These are phyloP conservation scores for Trifolium pratense DNA, from an alignment of 306 rosid species.

Conservation along the genomic window DNA sequence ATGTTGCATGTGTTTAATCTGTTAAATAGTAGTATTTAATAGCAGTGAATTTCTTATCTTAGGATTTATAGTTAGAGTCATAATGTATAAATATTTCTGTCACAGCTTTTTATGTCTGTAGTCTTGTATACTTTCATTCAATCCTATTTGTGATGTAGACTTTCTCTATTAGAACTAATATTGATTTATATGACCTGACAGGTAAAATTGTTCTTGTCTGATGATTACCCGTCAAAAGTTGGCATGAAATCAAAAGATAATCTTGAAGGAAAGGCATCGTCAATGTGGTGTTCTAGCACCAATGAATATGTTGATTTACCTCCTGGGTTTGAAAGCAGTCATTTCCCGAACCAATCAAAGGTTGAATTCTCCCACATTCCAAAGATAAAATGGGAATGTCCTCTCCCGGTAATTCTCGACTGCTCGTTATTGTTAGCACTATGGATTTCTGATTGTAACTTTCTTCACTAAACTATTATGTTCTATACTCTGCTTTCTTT, in stretches of 20 bases:
- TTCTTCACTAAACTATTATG: background rate
- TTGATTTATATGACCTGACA: conserved; percentile 26
- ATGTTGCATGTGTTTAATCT: background rate
- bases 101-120: background rate
- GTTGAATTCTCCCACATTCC: conserved; percentile 39
- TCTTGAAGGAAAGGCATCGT: conserved; percentile 54
- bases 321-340: conserved; percentile 71
- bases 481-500: conserved; percentile 4
- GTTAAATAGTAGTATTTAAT: background rate
- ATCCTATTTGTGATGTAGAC: conserved; percentile 18
- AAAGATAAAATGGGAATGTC: conserved; percentile 65
- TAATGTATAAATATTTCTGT: conserved; percentile 9
- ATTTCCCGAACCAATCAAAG: conserved; percentile 37
- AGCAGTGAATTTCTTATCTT: background rate
- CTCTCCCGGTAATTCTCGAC: conserved; percentile 58
- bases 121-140: background rate
- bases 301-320: conserved; percentile 52
- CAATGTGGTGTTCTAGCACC: conserved; percentile 43
- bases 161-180: conserved; percentile 24
- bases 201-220: conserved; percentile 65
- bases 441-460: background rate
- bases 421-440: conserved; percentile 1
- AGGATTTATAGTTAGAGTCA: background rate
- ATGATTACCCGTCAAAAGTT: conserved; percentile 65
- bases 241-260: conserved; percentile 53